Percentiles rank a stretch among this genome's conserved stretches.
These are phyloP conservation scores for Calonectria hawksworthii DNA, from an alignment of 2,329 filamentous ascomycete species.

Conservation along the genomic window DNA sequence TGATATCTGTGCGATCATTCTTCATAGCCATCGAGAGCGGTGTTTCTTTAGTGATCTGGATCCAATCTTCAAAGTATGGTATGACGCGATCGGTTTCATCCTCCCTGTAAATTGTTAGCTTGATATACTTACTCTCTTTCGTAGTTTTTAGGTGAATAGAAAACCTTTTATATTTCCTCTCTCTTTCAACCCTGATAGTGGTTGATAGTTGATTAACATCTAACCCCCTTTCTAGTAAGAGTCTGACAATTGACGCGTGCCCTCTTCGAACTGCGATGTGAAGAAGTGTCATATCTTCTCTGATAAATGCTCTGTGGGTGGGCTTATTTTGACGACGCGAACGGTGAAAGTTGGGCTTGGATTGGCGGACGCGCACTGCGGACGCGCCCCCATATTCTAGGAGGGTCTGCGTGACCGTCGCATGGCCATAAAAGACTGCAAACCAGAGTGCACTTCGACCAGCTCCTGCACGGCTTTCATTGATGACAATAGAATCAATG, in stretches of 20 bases:
- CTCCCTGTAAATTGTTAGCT: neutral
- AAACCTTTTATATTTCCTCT: neutral
- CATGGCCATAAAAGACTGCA: neutral
- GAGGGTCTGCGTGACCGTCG: neutral
- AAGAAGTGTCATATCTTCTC: neutral
- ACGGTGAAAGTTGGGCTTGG: neutral
- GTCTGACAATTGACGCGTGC: neutral
- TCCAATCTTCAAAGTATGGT: neutral
- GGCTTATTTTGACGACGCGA: neutral
- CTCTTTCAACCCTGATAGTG: neutral
- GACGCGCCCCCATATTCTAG: neutral
- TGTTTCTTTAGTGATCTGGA: neutral
- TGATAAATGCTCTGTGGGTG: neutral
- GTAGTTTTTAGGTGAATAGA: too few species aligned
- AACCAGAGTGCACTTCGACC: neutral
- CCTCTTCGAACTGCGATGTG: neutral
- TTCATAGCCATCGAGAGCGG: neutral
- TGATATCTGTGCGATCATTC: neutral
- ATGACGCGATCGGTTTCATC: neutral
- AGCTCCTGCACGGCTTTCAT: too few species aligned
- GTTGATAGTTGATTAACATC: neutral
- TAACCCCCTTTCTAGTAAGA: neutral
- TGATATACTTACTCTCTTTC: too few species aligned
- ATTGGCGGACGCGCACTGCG: neutral
- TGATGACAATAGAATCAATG: neutral